Percentiles rank a stretch among this genome's conserved stretches.
Conservation (phyloP, 371 early-diverging fungal genomes). For the Mucor mucedo region DNA sequence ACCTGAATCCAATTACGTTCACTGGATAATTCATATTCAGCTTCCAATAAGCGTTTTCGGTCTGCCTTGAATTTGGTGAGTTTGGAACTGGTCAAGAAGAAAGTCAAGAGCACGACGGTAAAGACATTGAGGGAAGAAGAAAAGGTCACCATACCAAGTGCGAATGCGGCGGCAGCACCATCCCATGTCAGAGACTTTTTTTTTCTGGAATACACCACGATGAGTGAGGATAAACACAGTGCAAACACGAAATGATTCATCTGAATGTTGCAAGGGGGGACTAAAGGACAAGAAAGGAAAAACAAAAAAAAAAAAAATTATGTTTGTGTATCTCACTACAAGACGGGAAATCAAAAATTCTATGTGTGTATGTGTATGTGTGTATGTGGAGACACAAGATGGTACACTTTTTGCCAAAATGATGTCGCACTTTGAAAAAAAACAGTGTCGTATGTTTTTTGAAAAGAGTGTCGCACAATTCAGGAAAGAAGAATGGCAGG, state of each 20-base stretch:
- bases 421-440: no score
- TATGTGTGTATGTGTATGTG: no score
- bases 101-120: constrained; percentile 67
- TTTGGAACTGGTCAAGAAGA: constrained; percentile 75
- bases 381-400: no score
- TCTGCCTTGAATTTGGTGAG: constrained; percentile 83
- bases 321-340: no score
- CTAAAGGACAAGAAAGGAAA: no score
- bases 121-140: constrained; percentile 65
- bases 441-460: no score
- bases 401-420: no score
- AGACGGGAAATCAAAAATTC: no score
- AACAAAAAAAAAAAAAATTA: no score
- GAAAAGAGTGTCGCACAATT: no score
- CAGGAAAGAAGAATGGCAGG: no score
- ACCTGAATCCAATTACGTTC: constrained; percentile 79
- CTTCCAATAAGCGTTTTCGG: constrained; percentile 72
- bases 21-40: constrained; percentile 50
- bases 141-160: constrained; percentile 78
- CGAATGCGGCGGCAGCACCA: constrained; percentile 77
- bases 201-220: constrained; percentile 60
- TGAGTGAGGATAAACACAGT: constrained; percentile 46
- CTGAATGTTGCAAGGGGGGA: no score
- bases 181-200: constrained; percentile 74
- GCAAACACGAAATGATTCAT: constrained; percentile 46